These are phyloP conservation scores for Pythium pyrilobum DNA, from an alignment of 352 stramenopile genomes.

Conservation along the genomic window DNA sequence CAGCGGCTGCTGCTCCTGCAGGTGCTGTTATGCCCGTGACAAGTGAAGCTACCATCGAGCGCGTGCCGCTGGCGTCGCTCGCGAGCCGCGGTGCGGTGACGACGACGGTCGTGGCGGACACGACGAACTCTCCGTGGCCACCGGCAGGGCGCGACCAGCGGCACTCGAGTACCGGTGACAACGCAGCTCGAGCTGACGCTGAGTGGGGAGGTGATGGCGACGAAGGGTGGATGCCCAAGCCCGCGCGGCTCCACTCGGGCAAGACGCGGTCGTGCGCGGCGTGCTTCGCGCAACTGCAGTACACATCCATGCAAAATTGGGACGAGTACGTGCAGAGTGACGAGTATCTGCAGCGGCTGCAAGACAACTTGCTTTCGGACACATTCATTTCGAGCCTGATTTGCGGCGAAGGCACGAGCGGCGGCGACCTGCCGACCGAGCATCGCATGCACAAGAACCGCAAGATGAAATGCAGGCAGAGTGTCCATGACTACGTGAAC, in stretches of 20 bases:
- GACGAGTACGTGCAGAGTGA: constrained; percentile 83
- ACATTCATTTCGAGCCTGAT: constrained; percentile 75
- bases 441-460: constrained; percentile 85
- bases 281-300: constrained; percentile 77
- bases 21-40: too few relatives aligned
- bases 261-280: constrained; percentile 69
- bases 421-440: constrained; percentile 74
- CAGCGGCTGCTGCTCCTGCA: too few relatives aligned
- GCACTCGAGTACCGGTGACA: constrained; percentile 7
- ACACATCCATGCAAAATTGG: constrained; percentile 60
- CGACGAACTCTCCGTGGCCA: neutral
- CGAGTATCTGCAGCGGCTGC: constrained; percentile 63
- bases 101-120: neutral
- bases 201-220: constrained; percentile 33
- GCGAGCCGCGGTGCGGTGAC: constrained; percentile 4
- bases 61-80: neutral
- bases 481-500: constrained; percentile 68
- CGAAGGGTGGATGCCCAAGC: constrained; percentile 84
- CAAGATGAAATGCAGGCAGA: constrained; percentile 78
- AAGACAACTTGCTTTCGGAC: constrained; percentile 71
- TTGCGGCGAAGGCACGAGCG: constrained; percentile 59
- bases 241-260: constrained; percentile 69
- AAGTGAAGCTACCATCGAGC: too few relatives aligned
- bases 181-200: neutral
- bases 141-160: constrained; percentile 9